phyloP scores from a whole-genome alignment of 345 rosid species.

The Populus davidiana region DNA sequence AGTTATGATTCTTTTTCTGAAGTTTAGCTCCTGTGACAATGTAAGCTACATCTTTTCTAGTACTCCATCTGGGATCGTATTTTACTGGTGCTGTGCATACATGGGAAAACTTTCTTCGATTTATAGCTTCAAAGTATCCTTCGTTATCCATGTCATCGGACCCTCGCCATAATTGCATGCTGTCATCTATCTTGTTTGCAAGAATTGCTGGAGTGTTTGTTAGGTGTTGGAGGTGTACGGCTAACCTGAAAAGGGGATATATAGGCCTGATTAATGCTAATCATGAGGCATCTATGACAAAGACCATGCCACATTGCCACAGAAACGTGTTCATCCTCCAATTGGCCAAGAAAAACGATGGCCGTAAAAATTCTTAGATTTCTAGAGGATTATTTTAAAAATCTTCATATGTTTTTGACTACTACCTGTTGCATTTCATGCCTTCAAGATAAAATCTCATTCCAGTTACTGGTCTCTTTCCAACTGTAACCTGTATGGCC shows the following conservation, averaged over 20 bases:
- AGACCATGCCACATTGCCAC: too few relatives aligned
- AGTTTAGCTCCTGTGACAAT: conserved; percentile 93
- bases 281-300: background rate
- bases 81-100: conserved; percentile 72
- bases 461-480: conserved; percentile 68
- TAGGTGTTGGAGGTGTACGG: conserved; percentile 73
- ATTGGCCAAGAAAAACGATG: background rate
- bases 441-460: conserved; percentile 86
- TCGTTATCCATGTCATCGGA: conserved; percentile 44
- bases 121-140: conserved; percentile 54
- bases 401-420: background rate
- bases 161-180: conserved; percentile 50
- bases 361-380: background rate
- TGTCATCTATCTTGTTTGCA: conserved; percentile 49
- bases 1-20: conserved; percentile 59
- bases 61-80: conserved; percentile 50
- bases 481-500: conserved; percentile 48
- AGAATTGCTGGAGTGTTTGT: conserved; percentile 49
- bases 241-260: conserved; percentile 42
- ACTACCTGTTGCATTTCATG: conserved; percentile 81
- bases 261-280: background rate
- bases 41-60: conserved; percentile 41
- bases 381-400: background rate
- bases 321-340: background rate
- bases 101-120: conserved; percentile 63